Base-by-base conservation (phyloP, 768 basidiomycete species). In the Chiua virens region DNA sequence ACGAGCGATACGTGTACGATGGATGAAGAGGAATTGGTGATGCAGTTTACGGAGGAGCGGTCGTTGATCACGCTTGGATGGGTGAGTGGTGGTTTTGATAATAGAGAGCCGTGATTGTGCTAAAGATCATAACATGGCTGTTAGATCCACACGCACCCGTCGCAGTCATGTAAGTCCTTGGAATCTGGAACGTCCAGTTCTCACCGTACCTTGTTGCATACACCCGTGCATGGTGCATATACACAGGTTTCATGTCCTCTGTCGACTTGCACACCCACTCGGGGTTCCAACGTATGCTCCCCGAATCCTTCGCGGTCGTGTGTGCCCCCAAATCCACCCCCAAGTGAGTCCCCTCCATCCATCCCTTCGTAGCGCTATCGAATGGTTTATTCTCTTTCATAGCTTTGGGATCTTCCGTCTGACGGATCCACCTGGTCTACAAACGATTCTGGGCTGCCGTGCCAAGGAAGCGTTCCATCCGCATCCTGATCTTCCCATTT, bases 1-100 rank as follows among this genome's bases (percentile, higher is more conserved):
- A 92, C 91, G 55, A 83, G 86, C 51, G 91, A 96, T 71, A 92
- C 91, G n/a, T 96, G 93, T 67, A 84, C 85, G 28, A 95, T 93
- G 87, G 86, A 91, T 47, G 85, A 88, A 63, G 93, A 95, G 60
- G 92, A 95, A 65, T 72, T 91, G 41, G 89, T 93, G 8, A 71
- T 93, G 70, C 80, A 83, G 58, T 92, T 95, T 64, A 91, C 90
- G 57, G 89, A 92, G 63, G 82, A 86, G 63, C 73, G 88, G 55
- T 81, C 79, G 57, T 68, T 95, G 61, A 86, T 95, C 44, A 93
- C 92, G 8, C 79, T 96, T 42, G 94, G 93, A 53, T 97, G 93
- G 93, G 92, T 94, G 58, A 56, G 85, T 61, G 50, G 9, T n/a
- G 22, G 23, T 27, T 27, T 34, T n/a, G n/a, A n/a, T n/a, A 27